phyloP scores from a whole-genome alignment of 2,329 filamentous ascomycete genomes.

The Monosporascus ibericus region DNA sequence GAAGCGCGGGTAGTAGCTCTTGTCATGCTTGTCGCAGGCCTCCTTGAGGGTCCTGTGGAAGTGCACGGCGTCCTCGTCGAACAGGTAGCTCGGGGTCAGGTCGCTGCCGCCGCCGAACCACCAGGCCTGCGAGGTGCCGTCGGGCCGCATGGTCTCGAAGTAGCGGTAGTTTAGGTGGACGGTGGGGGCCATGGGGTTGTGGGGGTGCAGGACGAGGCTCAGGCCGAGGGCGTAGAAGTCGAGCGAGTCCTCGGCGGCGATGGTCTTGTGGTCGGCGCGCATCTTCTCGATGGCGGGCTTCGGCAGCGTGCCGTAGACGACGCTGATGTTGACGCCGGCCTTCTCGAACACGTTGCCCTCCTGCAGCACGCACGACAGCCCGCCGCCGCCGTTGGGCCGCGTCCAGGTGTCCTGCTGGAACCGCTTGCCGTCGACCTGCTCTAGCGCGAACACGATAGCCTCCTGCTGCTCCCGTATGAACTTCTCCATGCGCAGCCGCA shows the following conservation, averaged over 20 bases:
- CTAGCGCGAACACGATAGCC: conserved; percentile 76
- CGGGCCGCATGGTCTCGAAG: conserved; percentile 87
- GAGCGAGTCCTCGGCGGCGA: conserved; percentile 64
- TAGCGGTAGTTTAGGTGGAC: conserved; percentile 98
- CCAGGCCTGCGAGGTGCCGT: conserved; percentile 80
- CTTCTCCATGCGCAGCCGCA: conserved; percentile 96
- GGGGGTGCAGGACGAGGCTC: conserved; percentile 86
- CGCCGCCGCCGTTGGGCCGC: conserved; percentile 82
- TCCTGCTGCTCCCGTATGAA: conserved; percentile 92
- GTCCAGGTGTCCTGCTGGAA: conserved; percentile 86
- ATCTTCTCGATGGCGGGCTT: conserved; percentile 86
- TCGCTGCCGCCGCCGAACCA: conserved; percentile 98
- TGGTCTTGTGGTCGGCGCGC: conserved; percentile 89
- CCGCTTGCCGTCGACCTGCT: conserved; percentile 73
- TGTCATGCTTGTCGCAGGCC: conserved; percentile 88
- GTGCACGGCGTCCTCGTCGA: conserved; percentile 93
- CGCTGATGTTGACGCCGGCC: conserved; percentile 87
- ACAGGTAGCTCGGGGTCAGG: conserved; percentile 87
- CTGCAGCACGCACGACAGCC: conserved; percentile 90
- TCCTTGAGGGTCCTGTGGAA: conserved; percentile 94
- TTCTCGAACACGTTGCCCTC: conserved; percentile 98
- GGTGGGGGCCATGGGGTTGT: conserved; percentile 94
- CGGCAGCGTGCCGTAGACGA: conserved; percentile 89
- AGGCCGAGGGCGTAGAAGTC: conserved; percentile 95
- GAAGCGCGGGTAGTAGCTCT: conserved; percentile 85